These are phyloP conservation scores for Cladophialophora bantiana DNA, from an alignment of 2,329 filamentous ascomycete genomes.

Conservation along the genomic window DNA sequence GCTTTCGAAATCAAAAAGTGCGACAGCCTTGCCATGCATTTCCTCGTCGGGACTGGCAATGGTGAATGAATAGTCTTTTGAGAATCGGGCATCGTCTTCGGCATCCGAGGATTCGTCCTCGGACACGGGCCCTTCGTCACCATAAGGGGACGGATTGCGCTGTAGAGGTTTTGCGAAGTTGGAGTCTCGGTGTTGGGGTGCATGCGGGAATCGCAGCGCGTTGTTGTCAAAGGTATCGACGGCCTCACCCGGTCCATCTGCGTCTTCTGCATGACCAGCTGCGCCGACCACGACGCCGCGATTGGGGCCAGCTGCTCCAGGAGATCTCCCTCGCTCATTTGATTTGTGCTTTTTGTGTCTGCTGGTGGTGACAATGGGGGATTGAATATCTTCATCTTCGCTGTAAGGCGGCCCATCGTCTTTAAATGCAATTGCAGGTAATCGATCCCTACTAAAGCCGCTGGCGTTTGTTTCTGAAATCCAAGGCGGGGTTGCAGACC, in stretches of 20 bases:
- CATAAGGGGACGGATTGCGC: slow-evolving; percentile 35
- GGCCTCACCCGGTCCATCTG: slow-evolving; percentile 78
- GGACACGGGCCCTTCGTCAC: slow-evolving; percentile 42
- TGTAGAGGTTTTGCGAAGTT: slow-evolving; percentile 60
- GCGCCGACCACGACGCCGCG: slow-evolving; percentile 72
- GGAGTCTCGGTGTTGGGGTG: slow-evolving; percentile 62
- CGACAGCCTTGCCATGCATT: slow-evolving; percentile 95
- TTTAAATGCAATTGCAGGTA: slow-evolving; percentile 81
- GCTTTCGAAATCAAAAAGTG: slow-evolving; percentile 90
- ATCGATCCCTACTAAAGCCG: slow-evolving; percentile 65
- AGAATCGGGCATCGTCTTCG: slow-evolving; percentile 74
- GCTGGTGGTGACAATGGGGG: slow-evolving; percentile 82
- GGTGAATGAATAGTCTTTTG: slow-evolving; percentile 90
- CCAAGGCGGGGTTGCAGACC: slow-evolving; percentile 59
- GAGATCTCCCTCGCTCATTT: slow-evolving; percentile 55
- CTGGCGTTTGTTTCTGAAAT: slow-evolving; percentile 46
- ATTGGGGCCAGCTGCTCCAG: slow-evolving; percentile 62
- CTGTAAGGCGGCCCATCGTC: slow-evolving; percentile 87
- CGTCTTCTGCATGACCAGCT: slow-evolving; percentile 71
- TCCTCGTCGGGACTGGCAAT: slow-evolving; percentile 96
- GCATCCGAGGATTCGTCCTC: slow-evolving; percentile 62
- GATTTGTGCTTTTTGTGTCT: slow-evolving; percentile 87
- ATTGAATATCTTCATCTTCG: slow-evolving; percentile 93
- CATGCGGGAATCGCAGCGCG: slow-evolving; percentile 56
- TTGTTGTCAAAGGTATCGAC: slow-evolving; percentile 72